Evolutionary conservation across 2,329 filamentous ascomycete genomes (phyloP), one percentile per base, ranked within the genome.

Genomic region (Dothideomycetidae sp.): DNA sequence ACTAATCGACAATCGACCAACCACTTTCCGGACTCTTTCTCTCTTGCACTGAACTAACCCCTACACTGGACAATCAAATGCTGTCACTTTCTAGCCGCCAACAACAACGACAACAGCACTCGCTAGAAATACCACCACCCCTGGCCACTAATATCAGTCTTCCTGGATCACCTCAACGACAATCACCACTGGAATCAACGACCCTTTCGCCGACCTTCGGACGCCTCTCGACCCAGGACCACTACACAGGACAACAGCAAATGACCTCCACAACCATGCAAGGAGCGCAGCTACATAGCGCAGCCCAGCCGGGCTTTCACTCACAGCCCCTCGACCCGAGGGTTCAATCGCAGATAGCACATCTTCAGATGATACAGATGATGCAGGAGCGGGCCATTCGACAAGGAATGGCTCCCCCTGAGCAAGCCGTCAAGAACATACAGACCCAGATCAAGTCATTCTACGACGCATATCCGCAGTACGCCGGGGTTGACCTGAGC

Each of bases 241-340:
- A 67, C 70, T 70, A 71, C 67, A 53, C 59, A 67, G 67, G 66
- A 70, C 62, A 65, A 62, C 66, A 65, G 70, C 81, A 86, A 73
- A 79, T 84, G 72, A 26, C 21, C 21, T n/a, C n/a, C n/a, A n/a
- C n/a, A n/a, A 70, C 75, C 65, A 72, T 84, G 77, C 80, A 78
- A 78, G 81, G 82, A 81, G 72, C 79, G 76, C 83, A 88, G 74
- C 75, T 82, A 77, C 81, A 85, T 68, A 75, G 74, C 72, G 71
- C 75, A 71, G 73, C 73, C 73, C 76, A 81, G 75, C 79, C 79
- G 74, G 78, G 79, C 71, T 47, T 59, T 39, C 54, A 58, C 44
- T 52, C 58, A 47, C 54, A 67, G 62, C 58, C 76, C 71, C 50
- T 58, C 31, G 49, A 54, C 42, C 54, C 53, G 37, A 48, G 50